These are phyloP conservation scores for Rhynchospora pubera DNA, from an alignment of 176 grass and related monocot species.

Conservation along the genomic window DNA sequence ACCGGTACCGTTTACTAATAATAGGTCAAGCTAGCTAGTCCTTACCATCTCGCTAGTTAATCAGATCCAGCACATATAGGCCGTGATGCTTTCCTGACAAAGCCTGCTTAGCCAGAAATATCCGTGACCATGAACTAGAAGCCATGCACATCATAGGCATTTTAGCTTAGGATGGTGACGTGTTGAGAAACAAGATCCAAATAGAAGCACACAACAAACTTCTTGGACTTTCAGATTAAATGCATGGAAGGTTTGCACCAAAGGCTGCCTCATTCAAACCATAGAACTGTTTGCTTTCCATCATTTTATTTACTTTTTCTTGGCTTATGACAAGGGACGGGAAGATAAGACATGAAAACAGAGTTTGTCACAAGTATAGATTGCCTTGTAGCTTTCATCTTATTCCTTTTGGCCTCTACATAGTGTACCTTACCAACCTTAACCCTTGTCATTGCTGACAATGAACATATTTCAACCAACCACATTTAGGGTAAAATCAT, in stretches of 20 bases:
- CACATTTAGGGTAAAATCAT: background rate
- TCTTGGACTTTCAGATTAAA: constrained; percentile 17
- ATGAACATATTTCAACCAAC: background rate
- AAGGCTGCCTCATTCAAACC: constrained; percentile 15
- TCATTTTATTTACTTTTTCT: background rate
- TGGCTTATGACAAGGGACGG: background rate
- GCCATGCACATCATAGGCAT: constrained; percentile 6
- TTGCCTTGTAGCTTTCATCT: constrained; percentile 24
- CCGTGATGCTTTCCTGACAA: background rate
- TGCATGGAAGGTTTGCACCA: background rate
- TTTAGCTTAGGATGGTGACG: constrained; percentile 17
- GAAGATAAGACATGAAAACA: background rate
- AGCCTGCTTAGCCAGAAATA: background rate
- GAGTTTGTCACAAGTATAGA: constrained; percentile 14
- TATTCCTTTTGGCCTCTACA: constrained; percentile 10
- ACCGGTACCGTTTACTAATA: background rate
- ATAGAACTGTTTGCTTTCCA: background rate
- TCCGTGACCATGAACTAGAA: background rate
- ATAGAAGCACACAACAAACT: constrained; percentile 21
- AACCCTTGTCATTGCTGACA: constrained; percentile 8
- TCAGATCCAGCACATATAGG: background rate
- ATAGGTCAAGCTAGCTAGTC: background rate
- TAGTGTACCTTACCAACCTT: background rate
- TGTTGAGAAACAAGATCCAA: constrained; percentile 8
- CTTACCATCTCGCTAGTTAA: background rate